Evolutionary conservation across 1,139 yeast species (phyloP).

Genomic region (Pichia norvegensis): DNA sequence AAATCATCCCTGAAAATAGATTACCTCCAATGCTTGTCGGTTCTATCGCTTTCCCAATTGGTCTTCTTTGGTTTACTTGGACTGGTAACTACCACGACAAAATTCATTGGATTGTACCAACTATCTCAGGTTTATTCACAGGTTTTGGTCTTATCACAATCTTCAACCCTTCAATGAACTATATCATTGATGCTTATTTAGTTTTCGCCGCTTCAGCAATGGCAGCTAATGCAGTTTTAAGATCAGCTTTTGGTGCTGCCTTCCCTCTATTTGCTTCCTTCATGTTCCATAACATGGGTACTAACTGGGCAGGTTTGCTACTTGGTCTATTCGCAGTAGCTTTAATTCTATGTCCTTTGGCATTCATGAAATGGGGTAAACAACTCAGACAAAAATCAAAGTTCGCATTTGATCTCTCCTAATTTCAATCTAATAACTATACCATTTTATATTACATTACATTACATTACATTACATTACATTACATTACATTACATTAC

Average conservation of each 20-base stretch:
- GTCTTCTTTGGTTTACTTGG: slow-evolving; percentile 83
- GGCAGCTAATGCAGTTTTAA: slow-evolving; percentile 76
- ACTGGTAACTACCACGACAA: slow-evolving; percentile 60
- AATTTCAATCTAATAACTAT: no score
- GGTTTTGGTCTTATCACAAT: slow-evolving; percentile 73
- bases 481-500: no score
- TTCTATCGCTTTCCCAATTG: slow-evolving; percentile 60
- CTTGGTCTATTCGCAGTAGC: slow-evolving; percentile 59
- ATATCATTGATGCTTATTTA: slow-evolving; percentile 73
- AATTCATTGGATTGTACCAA: slow-evolving; percentile 84
- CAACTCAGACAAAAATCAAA: slow-evolving; percentile 53
- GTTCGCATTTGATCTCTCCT: slow-evolving; percentile 42
- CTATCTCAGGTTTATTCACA: slow-evolving; percentile 59
- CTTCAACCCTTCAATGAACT: slow-evolving; percentile 71
- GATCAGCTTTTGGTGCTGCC: slow-evolving; percentile 59
- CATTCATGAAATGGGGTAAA: slow-evolving; percentile 61
- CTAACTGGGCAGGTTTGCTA: slow-evolving; percentile 77
- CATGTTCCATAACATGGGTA: slow-evolving; percentile 69
- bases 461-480: no score
- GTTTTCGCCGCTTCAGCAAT: slow-evolving; percentile 82
- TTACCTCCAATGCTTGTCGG: slow-evolving; percentile 69
- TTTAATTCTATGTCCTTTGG: slow-evolving; percentile 68
- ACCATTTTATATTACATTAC: neutral
- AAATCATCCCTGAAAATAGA: slow-evolving; percentile 72
- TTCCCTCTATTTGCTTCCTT: slow-evolving; percentile 76